Evolutionary conservation across 1,284 basidiomycete species (phyloP).

Genomic region (Puccinia polysora): DNA sequence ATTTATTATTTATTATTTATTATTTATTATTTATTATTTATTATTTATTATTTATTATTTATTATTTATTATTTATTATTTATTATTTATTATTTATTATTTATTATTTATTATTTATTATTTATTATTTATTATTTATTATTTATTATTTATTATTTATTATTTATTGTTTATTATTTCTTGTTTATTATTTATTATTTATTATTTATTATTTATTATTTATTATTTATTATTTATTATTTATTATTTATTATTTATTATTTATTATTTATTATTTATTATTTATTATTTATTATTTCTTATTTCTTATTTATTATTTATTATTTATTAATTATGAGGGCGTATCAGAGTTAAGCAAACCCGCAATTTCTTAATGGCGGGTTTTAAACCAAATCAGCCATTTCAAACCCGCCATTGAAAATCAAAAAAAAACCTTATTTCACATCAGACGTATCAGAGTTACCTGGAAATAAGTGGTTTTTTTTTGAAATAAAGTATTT

Average conservation of each 20-base stretch:
- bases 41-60: not conserved
- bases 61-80: not conserved
- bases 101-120: not conserved
- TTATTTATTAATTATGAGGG: too few relatives aligned
- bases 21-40: not conserved
- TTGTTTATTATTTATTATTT: too few relatives aligned
- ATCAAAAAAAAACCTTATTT: too few relatives aligned
- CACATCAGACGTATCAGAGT: too few relatives aligned
- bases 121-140: not conserved
- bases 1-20: not conserved
- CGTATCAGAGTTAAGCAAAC: too few relatives aligned
- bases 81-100: not conserved
- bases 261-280: slow-evolving; percentile 4
- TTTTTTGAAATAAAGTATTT: too few relatives aligned
- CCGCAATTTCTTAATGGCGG: too few relatives aligned
- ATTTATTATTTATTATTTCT: slow-evolving; percentile 1
- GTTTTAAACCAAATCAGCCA: too few relatives aligned
- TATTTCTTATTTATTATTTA: too few relatives aligned
- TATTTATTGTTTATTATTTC: too few relatives aligned
- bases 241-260: slow-evolving; percentile 4
- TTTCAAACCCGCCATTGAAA: too few relatives aligned
- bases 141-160: not conserved
- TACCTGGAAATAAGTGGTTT: too few relatives aligned
- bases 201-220: slow-evolving; percentile 4
- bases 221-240: slow-evolving; percentile 4